phyloP scores from a whole-genome alignment of 139 green algal species.

The Chlamydomonas eustigma region DNA sequence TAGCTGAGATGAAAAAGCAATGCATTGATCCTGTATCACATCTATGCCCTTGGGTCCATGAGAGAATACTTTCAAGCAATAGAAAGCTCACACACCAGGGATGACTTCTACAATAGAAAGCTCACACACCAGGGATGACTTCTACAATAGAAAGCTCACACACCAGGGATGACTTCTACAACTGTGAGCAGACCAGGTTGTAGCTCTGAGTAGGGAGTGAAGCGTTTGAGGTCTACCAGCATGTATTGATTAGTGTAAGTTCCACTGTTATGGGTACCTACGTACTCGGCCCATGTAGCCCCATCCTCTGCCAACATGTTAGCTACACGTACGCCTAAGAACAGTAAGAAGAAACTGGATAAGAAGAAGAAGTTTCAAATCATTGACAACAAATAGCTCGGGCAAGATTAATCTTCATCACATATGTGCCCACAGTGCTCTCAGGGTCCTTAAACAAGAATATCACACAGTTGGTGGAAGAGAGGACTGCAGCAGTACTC shows the following conservation, averaged over 20 bases:
- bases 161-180: conserved; percentile 62
- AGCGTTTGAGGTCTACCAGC: conserved; percentile 68
- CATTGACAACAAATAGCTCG: background rate
- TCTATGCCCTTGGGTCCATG: too few relatives aligned
- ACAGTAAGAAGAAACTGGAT: background rate
- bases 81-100: background rate
- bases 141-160: background rate
- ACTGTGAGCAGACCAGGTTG: conserved; percentile 56
- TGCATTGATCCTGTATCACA: too few relatives aligned
- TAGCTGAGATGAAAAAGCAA: too few relatives aligned
- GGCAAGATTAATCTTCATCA: background rate
- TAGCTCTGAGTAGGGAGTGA: conserved; percentile 50
- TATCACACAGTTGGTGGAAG: too few relatives aligned
- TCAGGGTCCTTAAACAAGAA: background rate
- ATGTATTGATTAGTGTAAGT: conserved; percentile 57
- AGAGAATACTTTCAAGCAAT: too few relatives aligned
- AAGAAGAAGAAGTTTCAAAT: too few relatives aligned
- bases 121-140: background rate
- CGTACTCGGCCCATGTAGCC: conserved; percentile 40
- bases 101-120: background rate
- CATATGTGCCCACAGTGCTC: background rate
- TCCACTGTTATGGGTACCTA: conserved; percentile 69
- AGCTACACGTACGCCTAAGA: conserved; percentile 38
- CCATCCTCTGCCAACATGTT: conserved; percentile 55
- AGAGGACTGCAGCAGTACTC: too few relatives aligned